phyloP scores from a whole-genome alignment of 768 basidiomycete species.

The Kwoniella europaea region DNA sequence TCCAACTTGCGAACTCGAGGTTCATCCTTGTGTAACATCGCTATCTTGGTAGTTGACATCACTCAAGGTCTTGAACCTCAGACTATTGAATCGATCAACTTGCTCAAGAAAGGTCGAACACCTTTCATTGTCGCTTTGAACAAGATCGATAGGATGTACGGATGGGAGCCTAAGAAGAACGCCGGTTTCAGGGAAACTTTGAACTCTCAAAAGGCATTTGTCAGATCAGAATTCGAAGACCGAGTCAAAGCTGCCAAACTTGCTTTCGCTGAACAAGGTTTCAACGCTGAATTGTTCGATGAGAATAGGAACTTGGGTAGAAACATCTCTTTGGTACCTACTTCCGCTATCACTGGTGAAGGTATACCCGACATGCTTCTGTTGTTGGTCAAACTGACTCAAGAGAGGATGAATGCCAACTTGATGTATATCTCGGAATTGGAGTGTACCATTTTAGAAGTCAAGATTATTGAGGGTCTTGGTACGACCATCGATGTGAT shows the following conservation, averaged over 20 bases:
- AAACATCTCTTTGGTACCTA: conserved; percentile 95
- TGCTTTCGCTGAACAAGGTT: conserved; percentile 95
- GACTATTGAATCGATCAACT: conserved; percentile 90
- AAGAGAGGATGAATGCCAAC: conserved; percentile 94
- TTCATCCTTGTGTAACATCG: conserved; percentile 96
- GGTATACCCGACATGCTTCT: conserved; percentile 99
- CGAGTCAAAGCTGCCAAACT: conserved; percentile 81
- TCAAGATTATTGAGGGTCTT: conserved; percentile 96
- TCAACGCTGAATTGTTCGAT: conserved; percentile 94
- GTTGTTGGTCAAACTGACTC: conserved; percentile 94
- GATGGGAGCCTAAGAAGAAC: conserved; percentile 89
- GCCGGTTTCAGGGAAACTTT: conserved; percentile 90
- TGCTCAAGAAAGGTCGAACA: conserved; percentile 89
- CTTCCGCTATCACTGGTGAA: conserved; percentile 96
- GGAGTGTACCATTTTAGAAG: conserved; percentile 97
- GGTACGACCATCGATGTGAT: conserved; percentile 98
- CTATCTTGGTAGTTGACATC: conserved; percentile 97
- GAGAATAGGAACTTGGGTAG: conserved; percentile 94
- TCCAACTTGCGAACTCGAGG: conserved; percentile 94
- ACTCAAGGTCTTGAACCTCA: conserved; percentile 99
- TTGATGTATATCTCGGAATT: conserved; percentile 98
- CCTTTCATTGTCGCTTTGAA: conserved; percentile 99
- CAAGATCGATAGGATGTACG: conserved; percentile 99
- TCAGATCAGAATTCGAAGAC: conserved; percentile 90
- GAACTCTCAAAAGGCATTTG: conserved; percentile 74